phyloP scores from a whole-genome alignment of 257 asterid species.

The Solanum habrochaites region DNA sequence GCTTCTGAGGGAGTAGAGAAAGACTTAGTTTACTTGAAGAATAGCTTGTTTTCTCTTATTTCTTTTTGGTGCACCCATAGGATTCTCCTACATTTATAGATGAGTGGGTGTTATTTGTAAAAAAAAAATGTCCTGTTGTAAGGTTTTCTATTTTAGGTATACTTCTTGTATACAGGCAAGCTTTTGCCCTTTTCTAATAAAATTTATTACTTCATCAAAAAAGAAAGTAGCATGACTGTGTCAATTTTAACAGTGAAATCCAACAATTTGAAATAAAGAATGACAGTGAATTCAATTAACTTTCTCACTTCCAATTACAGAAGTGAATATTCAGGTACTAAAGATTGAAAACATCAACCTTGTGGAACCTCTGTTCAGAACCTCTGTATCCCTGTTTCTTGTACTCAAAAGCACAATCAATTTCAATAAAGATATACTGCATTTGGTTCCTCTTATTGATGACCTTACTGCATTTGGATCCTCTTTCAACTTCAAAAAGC shows the following conservation, averaged over 20 bases:
- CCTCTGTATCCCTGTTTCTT: not conserved
- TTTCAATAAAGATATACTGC: not conserved
- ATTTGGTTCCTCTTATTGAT: not conserved
- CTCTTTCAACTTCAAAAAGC: not conserved
- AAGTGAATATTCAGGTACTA: not conserved
- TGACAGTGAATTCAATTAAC: not conserved
- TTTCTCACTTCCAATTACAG: not conserved
- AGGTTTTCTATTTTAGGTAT: not conserved
- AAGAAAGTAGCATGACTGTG: not conserved
- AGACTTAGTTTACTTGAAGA: not conserved
- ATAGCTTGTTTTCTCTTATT: not conserved
- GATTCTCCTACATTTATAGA: not conserved
- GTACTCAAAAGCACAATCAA: not conserved
- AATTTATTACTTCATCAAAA: not conserved
- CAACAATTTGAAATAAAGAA: not conserved
- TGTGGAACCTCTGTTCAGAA: not conserved
- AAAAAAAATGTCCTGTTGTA: not conserved
- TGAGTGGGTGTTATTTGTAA: not conserved
- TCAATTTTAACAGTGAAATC: not conserved
- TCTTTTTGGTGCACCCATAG: not conserved
- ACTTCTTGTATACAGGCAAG: not conserved
- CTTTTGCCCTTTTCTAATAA: not conserved
- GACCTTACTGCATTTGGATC: not conserved
- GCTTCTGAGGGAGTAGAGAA: not conserved
- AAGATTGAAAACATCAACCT: not conserved